Conservation (phyloP, 2,329 filamentous ascomycete species). For the Aspergillus sp. region DNA sequence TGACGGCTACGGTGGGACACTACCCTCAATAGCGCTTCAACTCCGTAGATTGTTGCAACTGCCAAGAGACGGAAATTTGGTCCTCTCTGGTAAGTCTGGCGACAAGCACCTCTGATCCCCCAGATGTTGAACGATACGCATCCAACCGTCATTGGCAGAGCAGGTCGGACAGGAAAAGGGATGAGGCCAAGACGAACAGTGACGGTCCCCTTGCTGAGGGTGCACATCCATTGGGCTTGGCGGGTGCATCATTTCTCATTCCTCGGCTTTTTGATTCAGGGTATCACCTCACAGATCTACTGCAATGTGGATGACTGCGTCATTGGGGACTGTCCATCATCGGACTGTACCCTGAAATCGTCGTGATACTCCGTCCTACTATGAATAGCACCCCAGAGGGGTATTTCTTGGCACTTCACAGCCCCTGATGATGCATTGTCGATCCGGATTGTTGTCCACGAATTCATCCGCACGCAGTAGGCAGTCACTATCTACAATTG, state of each 20-base stretch:
- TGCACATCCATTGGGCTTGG: not conserved
- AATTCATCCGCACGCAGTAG: not conserved
- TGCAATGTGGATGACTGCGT: not conserved
- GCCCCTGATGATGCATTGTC: constrained; percentile 6
- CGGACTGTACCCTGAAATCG: not conserved
- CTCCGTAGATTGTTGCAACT: not conserved
- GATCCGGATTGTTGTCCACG: constrained; percentile 1
- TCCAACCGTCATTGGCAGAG: not conserved
- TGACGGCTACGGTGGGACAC: no score
- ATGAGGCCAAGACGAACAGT: not conserved
- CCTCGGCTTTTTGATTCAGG: not conserved
- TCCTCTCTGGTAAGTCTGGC: not conserved
- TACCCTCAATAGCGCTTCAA: not conserved
- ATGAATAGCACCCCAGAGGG: no score
- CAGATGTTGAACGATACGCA: not conserved
- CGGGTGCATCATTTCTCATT: not conserved
- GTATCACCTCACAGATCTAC: no score
- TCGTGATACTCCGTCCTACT: not conserved
- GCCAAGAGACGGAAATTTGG: not conserved
- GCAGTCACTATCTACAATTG: not conserved
- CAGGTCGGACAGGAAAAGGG: not conserved
- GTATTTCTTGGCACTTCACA: constrained; percentile 4
- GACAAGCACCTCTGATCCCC: constrained; percentile 4
- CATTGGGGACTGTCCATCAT: not conserved
- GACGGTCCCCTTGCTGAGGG: not conserved